These are phyloP conservation scores for Hortiboletus flavorubellus DNA, from an alignment of 768 basidiomycete species.

Conservation along the genomic window DNA sequence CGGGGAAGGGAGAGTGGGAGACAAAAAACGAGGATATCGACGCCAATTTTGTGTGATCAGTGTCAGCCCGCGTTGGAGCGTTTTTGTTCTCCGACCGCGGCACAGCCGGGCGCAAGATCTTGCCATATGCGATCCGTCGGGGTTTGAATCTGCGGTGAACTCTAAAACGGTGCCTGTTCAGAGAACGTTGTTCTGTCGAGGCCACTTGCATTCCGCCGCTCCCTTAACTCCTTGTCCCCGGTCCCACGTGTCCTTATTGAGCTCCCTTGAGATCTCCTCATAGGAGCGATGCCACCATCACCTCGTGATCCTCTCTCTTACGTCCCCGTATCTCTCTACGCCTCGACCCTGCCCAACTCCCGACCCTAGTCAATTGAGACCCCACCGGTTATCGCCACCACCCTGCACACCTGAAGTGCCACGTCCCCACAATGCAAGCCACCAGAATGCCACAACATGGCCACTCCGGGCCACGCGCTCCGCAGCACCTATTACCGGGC, in stretches of 20 bases:
- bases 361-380: not conserved
- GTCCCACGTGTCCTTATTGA: slow-evolving; percentile 15
- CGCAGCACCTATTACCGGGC: slow-evolving; percentile 12
- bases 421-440: not conserved
- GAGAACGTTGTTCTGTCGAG: slow-evolving; percentile 26
- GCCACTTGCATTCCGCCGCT: slow-evolving; percentile 2
- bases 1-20: not conserved
- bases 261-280: slow-evolving; percentile 15
- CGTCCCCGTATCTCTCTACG: slow-evolving; percentile 4
- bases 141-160: slow-evolving; percentile 29
- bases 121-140: slow-evolving; percentile 24
- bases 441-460: not conserved
- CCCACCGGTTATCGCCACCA: slow-evolving; percentile 1
- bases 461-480: slow-evolving; percentile 3
- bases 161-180: slow-evolving; percentile 10
- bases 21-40: slow-evolving; percentile 27
- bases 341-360: slow-evolving; percentile 5
- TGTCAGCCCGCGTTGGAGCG: slow-evolving; percentile 31
- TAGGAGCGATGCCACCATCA: slow-evolving; percentile 26
- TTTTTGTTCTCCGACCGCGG: slow-evolving; percentile 35
- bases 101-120: slow-evolving; percentile 30
- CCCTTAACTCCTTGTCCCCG: slow-evolving; percentile 18
- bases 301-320: slow-evolving; percentile 11
- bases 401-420: not conserved
- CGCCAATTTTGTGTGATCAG: slow-evolving; percentile 28